Evolutionary conservation across 106 monocot species (phyloP).

Genomic region (Acanthochlamys bracteata): DNA sequence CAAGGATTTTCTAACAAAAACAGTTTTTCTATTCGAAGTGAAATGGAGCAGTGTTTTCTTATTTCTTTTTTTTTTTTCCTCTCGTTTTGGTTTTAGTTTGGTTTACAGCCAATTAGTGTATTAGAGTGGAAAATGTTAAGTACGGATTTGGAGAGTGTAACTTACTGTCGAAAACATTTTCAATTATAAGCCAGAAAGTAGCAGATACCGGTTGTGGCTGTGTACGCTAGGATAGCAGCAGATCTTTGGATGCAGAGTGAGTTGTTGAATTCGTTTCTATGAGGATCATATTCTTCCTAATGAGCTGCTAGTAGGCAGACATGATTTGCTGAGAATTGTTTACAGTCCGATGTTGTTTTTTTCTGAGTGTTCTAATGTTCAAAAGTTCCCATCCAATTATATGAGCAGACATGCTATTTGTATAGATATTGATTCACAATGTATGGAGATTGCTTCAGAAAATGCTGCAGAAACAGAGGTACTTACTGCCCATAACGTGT

Average conservation of each 20-base stretch:
- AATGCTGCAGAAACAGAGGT: constrained; percentile 95
- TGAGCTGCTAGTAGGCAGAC: not conserved
- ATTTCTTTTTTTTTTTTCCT: too few species aligned
- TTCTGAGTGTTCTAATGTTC: not conserved
- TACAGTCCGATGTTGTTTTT: not conserved
- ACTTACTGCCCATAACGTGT: not conserved
- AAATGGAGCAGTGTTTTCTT: too few species aligned
- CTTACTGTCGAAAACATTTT: constrained; percentile 40
- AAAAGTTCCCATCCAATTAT: not conserved
- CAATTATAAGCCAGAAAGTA: constrained; percentile 71
- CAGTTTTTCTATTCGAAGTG: too few species aligned
- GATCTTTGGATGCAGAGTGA: constrained; percentile 85
- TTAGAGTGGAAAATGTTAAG: too few species aligned
- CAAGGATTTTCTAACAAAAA: too few species aligned
- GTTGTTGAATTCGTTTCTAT: constrained; percentile 17
- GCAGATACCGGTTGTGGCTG: constrained; percentile 98
- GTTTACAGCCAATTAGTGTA: too few species aligned
- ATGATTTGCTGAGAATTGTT: not conserved
- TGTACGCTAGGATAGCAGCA: constrained; percentile 87
- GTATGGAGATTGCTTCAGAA: constrained; percentile 62
- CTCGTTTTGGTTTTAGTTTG: too few species aligned
- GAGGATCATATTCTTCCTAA: not conserved
- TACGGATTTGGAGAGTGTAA: too few species aligned
- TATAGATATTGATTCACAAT: constrained; percentile 65
- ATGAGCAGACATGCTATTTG: constrained; percentile 69